These are phyloP conservation scores for Fraxinus paxiana DNA, from an alignment of 305 asterid species.

Conservation along the genomic window DNA sequence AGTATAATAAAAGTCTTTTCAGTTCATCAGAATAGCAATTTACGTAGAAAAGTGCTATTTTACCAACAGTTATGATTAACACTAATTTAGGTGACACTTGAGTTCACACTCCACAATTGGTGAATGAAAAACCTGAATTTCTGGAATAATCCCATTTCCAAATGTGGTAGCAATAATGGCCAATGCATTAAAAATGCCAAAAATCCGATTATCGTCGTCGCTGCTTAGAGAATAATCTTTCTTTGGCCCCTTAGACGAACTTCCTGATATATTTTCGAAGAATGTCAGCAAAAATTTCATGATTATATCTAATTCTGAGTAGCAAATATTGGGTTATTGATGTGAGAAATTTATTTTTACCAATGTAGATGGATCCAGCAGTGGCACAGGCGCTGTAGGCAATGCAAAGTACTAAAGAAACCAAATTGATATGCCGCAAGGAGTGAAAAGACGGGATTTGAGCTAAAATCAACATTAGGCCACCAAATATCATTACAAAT, in stretches of 20 bases:
- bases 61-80: not conserved
- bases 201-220: slow-evolving; percentile 42
- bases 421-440: slow-evolving; percentile 71
- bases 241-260: slow-evolving; percentile 61
- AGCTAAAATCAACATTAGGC: slow-evolving; percentile 72
- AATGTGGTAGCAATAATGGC: slow-evolving; percentile 86
- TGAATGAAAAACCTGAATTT: slow-evolving; percentile 55
- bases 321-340: not conserved
- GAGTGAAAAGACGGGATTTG: slow-evolving; percentile 97
- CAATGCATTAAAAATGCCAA: slow-evolving; percentile 65
- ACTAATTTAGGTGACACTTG: not conserved
- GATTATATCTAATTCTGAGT: not conserved
- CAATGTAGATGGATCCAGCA: slow-evolving; percentile 71
- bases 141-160: slow-evolving; percentile 93
- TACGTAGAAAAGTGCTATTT: not conserved
- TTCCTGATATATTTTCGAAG: slow-evolving; percentile 40
- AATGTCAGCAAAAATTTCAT: not conserved
- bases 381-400: slow-evolving; percentile 82
- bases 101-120: not conserved
- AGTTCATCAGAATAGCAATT: not conserved
- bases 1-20: not conserved
- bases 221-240: slow-evolving; percentile 54
- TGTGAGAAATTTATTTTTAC: slow-evolving; percentile 29
- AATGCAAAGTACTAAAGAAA: slow-evolving; percentile 61
- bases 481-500: slow-evolving; percentile 74